Evolutionary conservation across 2,329 filamentous ascomycete genomes (phyloP), one percentile per base, ranked within the genome.

Genomic region (Fusarium decemcellulare): DNA sequence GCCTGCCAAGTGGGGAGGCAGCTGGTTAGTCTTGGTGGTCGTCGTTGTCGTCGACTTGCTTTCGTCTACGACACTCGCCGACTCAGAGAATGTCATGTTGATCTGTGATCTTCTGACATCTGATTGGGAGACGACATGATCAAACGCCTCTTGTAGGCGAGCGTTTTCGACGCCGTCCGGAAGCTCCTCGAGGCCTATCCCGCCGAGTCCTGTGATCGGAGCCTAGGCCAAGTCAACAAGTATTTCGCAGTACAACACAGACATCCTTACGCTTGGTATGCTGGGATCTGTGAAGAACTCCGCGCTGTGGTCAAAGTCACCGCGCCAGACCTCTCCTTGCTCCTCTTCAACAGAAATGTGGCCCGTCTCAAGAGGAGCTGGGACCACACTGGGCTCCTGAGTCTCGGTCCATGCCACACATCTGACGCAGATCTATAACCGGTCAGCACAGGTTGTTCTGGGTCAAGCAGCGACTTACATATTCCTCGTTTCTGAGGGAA

Each of bases 401-500:
- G 74, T 77, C 34, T 79, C 77, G 0, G 59, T 72, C 81, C 81
- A 83, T 5, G 76, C 79, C 10, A 70, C 73, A 55, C 81, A 83
- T 57, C 71, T 66, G 42, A 63, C 72, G 64, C 81, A 83, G 37
- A 69, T 68, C 81, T 82, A 14, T 23, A 5, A 2, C 4, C 18
- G 4, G 55, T 76, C 27, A 75, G 62, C 10, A 27, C 3, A 23
- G 6, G 4, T 16, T 15, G 18, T n/a, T 14, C 12, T 37, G 6
- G 7, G 39, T 8, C 5, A 43, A 23, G 9, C 12, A 14, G n/a
- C 2, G 7, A 68, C 79, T 71, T 59, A 81, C 81, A 18, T 70
- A 69, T 5, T 76, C 72, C 2, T 75, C 78, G 6, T 63, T 68
- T 23, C 76, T 72, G 34, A 68, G 74, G 9, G 64, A 69, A 32